Base-by-base conservation (phyloP, 2,329 filamentous ascomycete genomes). In the Fusarium sp. region DNA sequence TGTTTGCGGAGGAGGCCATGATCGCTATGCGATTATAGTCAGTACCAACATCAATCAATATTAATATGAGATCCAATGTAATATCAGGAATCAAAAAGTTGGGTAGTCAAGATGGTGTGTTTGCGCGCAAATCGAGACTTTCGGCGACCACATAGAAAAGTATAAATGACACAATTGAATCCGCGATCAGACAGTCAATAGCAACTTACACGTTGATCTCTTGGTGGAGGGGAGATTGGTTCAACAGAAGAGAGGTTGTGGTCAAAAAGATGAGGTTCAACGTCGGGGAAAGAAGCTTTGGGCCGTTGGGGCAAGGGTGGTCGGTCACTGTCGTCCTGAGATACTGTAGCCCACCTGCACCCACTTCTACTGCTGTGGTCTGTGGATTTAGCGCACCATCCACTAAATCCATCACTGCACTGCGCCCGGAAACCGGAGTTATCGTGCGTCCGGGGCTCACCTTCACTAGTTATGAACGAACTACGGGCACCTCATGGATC, bases 1-100 rank as follows among this genome's bases (percentile, higher is more conserved):
- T 82, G 73, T 81, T 84, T 44, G 85, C 83, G 76, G 86, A 82
- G 74, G 85, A 82, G 70, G 84, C 83, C 82, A 86, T 86, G 66
- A 73, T 80, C 42, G 42, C 62, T 71, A 41, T 69, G 58, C 27
- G 44, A 59, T 58, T 59, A 45, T 68, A 38, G 49, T 69, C 45
- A 69, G 58, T 42, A 31, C 33, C 41, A 45, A n/a, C 25, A 60
- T 69, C 55, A 66, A 39, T 56, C 51, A 51, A 41, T 37, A 25
- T 44, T 10, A 27, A 57, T 45, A 44, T 60, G 25, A 41, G 60
- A 59, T 52, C 23, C 27, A 64, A 25, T 52, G 27, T 23, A 64
- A 33, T 38, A 38, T 58, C 55, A 23, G 42, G 19, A 54, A 37
- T 42, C 12, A 33, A 41, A 37, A 45, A 44, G 42, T 19, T 44